phyloP scores from a whole-genome alignment of 1,284 basidiomycete species.

The Trichosporon asahii region DNA sequence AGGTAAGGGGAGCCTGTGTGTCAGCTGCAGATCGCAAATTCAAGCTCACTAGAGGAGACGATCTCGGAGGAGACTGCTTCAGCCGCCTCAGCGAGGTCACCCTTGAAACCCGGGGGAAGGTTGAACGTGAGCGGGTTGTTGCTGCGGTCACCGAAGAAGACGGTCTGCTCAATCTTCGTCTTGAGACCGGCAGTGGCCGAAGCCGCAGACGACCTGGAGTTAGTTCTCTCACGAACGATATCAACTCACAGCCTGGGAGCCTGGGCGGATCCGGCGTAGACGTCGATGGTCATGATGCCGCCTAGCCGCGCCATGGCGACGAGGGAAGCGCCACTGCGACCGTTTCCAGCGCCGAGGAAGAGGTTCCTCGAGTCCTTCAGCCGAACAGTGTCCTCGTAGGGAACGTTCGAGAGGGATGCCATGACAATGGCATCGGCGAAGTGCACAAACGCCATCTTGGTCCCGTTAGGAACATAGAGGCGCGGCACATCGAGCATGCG shows the following conservation, averaged over 20 bases:
- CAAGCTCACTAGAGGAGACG: conserved; percentile 46
- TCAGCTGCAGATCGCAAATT: neutral
- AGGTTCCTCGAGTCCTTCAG: conserved; percentile 35
- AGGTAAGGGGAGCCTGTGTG: conserved; percentile 66
- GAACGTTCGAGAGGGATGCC: conserved; percentile 35
- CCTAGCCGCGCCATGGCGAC: conserved; percentile 41
- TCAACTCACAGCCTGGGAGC: conserved; percentile 18
- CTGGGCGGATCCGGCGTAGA: conserved; percentile 24
- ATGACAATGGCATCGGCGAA: conserved; percentile 50
- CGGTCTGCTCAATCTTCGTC: conserved; percentile 57
- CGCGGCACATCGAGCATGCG: conserved; percentile 49
- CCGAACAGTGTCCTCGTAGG: conserved; percentile 46
- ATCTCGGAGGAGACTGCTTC: conserved; percentile 55
- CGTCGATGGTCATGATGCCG: conserved; percentile 45
- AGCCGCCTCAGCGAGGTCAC: conserved; percentile 55
- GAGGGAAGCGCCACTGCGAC: conserved; percentile 25
- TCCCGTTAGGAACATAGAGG: conserved; percentile 39
- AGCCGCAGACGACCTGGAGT: conserved; percentile 21
- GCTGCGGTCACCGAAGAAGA: conserved; percentile 56
- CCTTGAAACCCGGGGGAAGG: conserved; percentile 50
- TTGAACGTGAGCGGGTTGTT: conserved; percentile 58
- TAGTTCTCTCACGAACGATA: neutral
- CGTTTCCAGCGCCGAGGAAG: neutral
- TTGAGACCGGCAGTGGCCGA: conserved; percentile 50
- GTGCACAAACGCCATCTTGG: conserved; percentile 47